phyloP scores from a whole-genome alignment of 768 basidiomycete species.

The Auricularia auricula-judae region DNA sequence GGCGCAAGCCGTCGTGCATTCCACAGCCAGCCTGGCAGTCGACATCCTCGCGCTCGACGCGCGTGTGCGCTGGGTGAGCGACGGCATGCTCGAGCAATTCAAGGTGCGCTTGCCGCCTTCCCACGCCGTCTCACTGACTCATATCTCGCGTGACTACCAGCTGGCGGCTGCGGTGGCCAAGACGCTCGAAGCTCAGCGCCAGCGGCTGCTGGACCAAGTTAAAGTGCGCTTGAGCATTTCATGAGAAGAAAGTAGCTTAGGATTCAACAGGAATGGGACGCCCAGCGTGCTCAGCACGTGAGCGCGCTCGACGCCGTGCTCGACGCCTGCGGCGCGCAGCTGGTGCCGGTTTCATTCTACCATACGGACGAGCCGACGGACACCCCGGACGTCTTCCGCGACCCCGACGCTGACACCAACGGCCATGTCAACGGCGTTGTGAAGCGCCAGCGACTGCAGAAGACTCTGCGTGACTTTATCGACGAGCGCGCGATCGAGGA shows the following conservation, averaged over 20 bases:
- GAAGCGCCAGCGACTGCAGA: constrained; percentile 37
- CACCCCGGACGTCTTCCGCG: constrained; percentile 16
- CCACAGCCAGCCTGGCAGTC: constrained; percentile 53
- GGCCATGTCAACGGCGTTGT: constrained; percentile 28
- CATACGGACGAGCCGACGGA: constrained; percentile 42
- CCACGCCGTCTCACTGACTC: too few relatives aligned
- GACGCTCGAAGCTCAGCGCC: constrained; percentile 61
- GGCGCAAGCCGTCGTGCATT: constrained; percentile 51
- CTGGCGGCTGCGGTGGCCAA: constrained; percentile 64
- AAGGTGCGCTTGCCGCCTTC: constrained; percentile 34
- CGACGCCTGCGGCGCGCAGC: constrained; percentile 58
- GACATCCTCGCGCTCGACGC: constrained; percentile 72
- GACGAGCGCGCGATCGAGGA: constrained; percentile 77
- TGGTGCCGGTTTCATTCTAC: constrained; percentile 72
- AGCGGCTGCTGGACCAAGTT: constrained; percentile 46
- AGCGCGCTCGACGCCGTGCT: constrained; percentile 57
- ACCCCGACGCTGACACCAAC: neutral
- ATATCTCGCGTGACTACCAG: constrained; percentile 22
- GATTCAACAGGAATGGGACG: constrained; percentile 56
- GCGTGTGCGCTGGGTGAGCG: constrained; percentile 66
- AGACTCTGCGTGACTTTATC: constrained; percentile 76
- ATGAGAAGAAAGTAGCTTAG: neutral
- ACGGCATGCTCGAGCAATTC: constrained; percentile 66
- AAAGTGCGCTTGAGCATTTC: constrained; percentile 27
- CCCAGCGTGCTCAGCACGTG: constrained; percentile 44